Base-by-base conservation (phyloP, 2,329 filamentous ascomycete genomes). In the Didymella keratinophila region DNA sequence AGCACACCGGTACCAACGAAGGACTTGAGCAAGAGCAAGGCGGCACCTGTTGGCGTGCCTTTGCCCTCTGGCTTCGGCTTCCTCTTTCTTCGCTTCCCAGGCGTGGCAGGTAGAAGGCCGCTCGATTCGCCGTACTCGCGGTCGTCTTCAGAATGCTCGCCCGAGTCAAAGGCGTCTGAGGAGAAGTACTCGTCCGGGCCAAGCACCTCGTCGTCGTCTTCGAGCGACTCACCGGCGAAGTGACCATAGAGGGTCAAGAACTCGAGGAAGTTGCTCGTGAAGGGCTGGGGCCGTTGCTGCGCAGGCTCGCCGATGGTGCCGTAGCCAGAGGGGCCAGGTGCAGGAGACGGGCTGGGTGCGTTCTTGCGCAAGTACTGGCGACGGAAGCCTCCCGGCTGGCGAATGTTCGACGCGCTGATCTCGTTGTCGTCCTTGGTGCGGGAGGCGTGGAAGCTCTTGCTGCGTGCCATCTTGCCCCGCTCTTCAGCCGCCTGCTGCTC, bases 1-100 rank as follows among this genome's bases (percentile, higher is more conserved):
- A 98, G 82, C 9, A 98, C 94, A 55, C 94, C 94, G 0, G 95
- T 99, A 20, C 96, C 95, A 46, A 99, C 95, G 73, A 99, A 99
- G 0, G 94, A 98, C 81, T 99, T 99, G 65, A 99, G 87, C 41
- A 99, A 83, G 52, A 99, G 84, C 67, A 97, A 78, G 11, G 91
- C 89, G 10, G 95, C 94, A 61, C 90, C 91, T 63, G 87, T 88
- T 3, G 91, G 88, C 48, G 87, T 90, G 68, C 92, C 93, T 52
- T 88, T 93, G 37, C 93, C 92, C 60, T 87, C 86, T 51, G 88
- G 86, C 41, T 91, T 89, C 80, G 92, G 94, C 73, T 92, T 88
- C 78, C 88, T 89, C 71, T 92, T 86, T 78, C 87, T 89, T 59
- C 88, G 86, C 68, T 91, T 84, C 11, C 82, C 83, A 5, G 85